Percentiles rank a stretch among this genome's conserved stretches.
These are phyloP conservation scores for Penicillium rolfsii DNA, from an alignment of 2,329 filamentous ascomycete species.

Conservation along the genomic window DNA sequence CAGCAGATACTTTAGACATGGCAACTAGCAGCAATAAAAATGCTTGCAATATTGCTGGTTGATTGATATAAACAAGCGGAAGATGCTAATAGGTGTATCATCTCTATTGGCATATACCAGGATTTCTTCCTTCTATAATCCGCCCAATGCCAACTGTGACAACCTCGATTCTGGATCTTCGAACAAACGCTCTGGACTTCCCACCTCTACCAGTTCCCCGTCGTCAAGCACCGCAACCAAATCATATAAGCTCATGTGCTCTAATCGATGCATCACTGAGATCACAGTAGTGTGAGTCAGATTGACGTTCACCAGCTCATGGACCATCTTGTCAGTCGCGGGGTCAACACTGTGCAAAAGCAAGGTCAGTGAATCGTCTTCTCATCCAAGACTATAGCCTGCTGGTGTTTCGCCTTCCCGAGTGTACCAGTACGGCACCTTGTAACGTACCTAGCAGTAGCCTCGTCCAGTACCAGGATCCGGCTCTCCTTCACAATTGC, in stretches of 20 bases:
- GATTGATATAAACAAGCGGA: too few relatives aligned
- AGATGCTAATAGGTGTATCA: neutral
- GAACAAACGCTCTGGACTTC: neutral
- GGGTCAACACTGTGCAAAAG: neutral
- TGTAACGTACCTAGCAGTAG: neutral
- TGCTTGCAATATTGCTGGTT: too few relatives aligned
- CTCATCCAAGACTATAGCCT: neutral
- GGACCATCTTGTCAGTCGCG: conserved; percentile 3
- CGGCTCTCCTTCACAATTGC: neutral
- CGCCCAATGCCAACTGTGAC: neutral
- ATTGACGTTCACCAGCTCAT: neutral
- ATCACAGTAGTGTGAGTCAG: neutral
- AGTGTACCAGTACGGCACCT: neutral
- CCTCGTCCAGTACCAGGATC: neutral
- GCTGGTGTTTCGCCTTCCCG: neutral
- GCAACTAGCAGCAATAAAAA: neutral
- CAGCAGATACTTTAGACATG: neutral
- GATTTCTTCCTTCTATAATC: neutral
- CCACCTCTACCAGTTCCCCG: conserved; percentile 2
- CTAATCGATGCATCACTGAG: conserved; percentile 1
- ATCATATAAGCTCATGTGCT: neutral
- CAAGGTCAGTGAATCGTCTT: neutral
- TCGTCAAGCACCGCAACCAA: neutral
- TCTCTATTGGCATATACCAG: neutral
- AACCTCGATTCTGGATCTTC: neutral